Base-by-base conservation (phyloP, 164 flowering plant species). In the Stephania japonica region DNA sequence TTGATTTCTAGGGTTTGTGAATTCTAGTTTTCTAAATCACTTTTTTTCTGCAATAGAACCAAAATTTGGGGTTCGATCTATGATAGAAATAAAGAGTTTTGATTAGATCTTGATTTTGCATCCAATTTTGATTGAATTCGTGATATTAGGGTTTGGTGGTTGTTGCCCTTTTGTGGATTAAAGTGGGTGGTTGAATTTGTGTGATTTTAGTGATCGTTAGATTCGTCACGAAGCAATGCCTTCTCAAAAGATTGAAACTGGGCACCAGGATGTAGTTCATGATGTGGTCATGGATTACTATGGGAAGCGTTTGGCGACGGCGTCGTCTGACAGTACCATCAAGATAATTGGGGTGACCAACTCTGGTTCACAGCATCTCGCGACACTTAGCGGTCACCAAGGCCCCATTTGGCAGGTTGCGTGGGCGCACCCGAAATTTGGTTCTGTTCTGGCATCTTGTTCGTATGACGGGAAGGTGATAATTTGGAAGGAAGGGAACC, bases 351-450 rank as follows among this genome's bases (percentile, higher is more conserved):
- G 81, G 18, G 78, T 81, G 64, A 76, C 75, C 69, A 73, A 42
- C 74, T 73, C 75, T 41, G 68, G 73, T 27, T 71, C 82, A 4
- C 83, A 81, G 75, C 84, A 61, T 66, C 84, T 84, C 23, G 80
- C 86, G 14, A 81, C 84, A 9, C 71, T 84, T 27, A 73, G 59
- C 5, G 86, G 86, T 26, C 86, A 84, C 69, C 84, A 80, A 70
- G 86, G 86, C 4, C 84, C 86, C n/a, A 83, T 84, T 43, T 84
- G 86, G 86, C 83, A 84, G 81, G 86, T 81, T 41, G 74, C 84
- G 10, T 84, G 86, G 86, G 86, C 86, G 0, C 84, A 84, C 70
- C 86, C 84, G 41, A 83, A 83, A 75, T 84, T 81, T 19, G 86
- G 84, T 0, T 80, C 84, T 0, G 26, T 84, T 10, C 81, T 84